These are phyloP conservation scores for Colletotrichum tropicale DNA, from an alignment of 2,329 filamentous ascomycete species.

Conservation along the genomic window DNA sequence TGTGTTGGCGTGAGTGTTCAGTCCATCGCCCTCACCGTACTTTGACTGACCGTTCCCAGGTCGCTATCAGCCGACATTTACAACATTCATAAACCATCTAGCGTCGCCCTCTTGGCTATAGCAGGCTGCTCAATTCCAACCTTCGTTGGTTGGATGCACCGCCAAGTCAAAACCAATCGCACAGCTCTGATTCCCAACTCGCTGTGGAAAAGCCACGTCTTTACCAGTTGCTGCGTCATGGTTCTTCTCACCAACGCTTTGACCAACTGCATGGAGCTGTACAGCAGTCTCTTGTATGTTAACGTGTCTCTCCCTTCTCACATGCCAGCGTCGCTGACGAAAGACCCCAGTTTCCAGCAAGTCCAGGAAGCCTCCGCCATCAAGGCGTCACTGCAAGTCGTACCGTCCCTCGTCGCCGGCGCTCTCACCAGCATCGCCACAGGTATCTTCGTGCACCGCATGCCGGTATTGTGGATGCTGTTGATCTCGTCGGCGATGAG, in stretches of 20 bases:
- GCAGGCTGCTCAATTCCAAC: not conserved
- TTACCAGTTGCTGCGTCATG: slow-evolving; percentile 53
- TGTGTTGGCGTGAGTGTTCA: not conserved
- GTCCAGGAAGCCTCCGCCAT: slow-evolving; percentile 43
- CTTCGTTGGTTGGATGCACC: not conserved
- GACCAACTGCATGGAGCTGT: slow-evolving; percentile 46
- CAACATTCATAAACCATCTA: not conserved
- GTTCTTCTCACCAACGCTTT: slow-evolving; percentile 45
- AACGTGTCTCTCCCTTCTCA: not conserved
- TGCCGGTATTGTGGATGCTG: slow-evolving; percentile 34
- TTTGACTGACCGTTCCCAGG: slow-evolving; percentile 21
- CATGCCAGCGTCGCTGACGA: not conserved
- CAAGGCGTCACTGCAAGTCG: slow-evolving; percentile 41
- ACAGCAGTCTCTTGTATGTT: slow-evolving; percentile 44
- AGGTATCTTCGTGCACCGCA: slow-evolving; percentile 36
- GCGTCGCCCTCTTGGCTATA: not conserved
- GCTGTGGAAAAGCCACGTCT: slow-evolving; percentile 56
- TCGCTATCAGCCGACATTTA: not conserved
- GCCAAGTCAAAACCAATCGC: not conserved
- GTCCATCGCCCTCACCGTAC: slow-evolving; percentile 27
- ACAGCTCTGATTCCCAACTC: slow-evolving; percentile 53
- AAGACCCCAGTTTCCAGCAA: slow-evolving; percentile 42
- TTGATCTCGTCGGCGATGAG: slow-evolving; percentile 35
- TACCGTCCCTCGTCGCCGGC: slow-evolving; percentile 41
- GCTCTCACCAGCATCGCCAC: slow-evolving; percentile 34